phyloP scores from a whole-genome alignment of 2,329 filamentous ascomycete species.

The Tolypocladium album region DNA sequence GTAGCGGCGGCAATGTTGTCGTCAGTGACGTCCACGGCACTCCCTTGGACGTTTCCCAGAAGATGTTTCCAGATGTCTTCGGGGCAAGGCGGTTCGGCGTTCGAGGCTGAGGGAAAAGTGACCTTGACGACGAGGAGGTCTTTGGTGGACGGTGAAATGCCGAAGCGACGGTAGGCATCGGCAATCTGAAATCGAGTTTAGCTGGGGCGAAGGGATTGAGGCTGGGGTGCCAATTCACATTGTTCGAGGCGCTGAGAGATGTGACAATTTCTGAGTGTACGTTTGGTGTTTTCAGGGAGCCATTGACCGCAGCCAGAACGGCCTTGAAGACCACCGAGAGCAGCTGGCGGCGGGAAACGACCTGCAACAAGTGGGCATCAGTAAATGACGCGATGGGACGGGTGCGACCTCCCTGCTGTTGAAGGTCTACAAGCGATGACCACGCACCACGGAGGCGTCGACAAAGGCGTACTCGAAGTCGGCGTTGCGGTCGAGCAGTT shows the following conservation, averaged over 20 bases:
- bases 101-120: conserved; percentile 34
- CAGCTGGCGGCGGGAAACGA: conserved; percentile 62
- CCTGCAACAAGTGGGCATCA: conserved; percentile 49
- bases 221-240: conserved; percentile 36
- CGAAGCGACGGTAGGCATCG: conserved; percentile 83
- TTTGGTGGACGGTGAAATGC: conserved; percentile 60
- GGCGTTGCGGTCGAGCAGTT: conserved; percentile 74
- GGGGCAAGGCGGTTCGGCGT: conserved; percentile 30
- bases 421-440: too few species aligned
- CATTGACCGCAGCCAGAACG: conserved; percentile 52
- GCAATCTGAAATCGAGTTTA: conserved; percentile 52
- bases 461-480: conserved; percentile 91
- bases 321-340: conserved; percentile 69
- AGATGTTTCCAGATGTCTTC: conserved; percentile 50
- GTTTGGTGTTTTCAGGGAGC: conserved; percentile 65
- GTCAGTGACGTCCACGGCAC: conserved; percentile 48
- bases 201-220: background rate
- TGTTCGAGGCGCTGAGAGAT: conserved; percentile 70
- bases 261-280: conserved; percentile 84
- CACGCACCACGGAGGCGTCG: conserved; percentile 64
- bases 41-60: conserved; percentile 48
- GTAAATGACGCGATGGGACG: background rate
- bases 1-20: conserved; percentile 45
- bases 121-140: conserved; percentile 77
- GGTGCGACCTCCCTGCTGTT: background rate